Percentiles rank a stretch among this genome's conserved stretches.
phyloP scores from a whole-genome alignment of 2,329 filamentous ascomycete species.

The Diaporthe sp. region DNA sequence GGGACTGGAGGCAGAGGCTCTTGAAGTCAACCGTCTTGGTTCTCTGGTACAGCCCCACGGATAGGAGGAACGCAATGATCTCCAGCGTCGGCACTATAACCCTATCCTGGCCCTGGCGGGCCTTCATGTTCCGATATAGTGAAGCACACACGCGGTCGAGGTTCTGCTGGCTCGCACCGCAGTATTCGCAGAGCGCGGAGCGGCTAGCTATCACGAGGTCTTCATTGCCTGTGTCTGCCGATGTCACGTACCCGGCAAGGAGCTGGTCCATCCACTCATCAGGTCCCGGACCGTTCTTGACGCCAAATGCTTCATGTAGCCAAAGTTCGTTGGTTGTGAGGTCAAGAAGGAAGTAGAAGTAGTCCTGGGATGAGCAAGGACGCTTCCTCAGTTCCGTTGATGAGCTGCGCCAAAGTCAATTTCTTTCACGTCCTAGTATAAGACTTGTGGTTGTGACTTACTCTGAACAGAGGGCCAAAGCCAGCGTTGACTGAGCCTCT shows the following conservation, averaged over 20 bases:
- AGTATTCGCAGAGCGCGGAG: constrained; percentile 72
- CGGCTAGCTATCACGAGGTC: constrained; percentile 79
- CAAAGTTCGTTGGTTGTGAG: constrained; percentile 55
- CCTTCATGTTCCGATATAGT: constrained; percentile 68
- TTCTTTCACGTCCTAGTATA: background rate
- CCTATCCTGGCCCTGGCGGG: constrained; percentile 74
- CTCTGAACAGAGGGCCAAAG: constrained; percentile 60
- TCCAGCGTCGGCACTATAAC: constrained; percentile 83
- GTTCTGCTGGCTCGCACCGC: constrained; percentile 56
- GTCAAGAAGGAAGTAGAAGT: constrained; percentile 69
- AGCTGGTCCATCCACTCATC: constrained; percentile 65
- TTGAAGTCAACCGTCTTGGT: constrained; percentile 61
- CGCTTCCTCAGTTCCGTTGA: constrained; percentile 53
- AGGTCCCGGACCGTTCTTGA: constrained; percentile 51
- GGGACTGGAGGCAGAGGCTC: constrained; percentile 76
- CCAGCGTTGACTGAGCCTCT: constrained; percentile 71
- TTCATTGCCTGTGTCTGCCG: constrained; percentile 84
- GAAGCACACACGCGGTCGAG: constrained; percentile 63
- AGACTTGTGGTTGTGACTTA: constrained; percentile 50
- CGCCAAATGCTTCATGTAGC: constrained; percentile 55
- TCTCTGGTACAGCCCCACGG: constrained; percentile 66
- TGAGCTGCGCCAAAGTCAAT: constrained; percentile 50
- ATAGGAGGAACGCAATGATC: constrained; percentile 81
- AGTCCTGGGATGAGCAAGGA: constrained; percentile 70
- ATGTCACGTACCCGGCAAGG: constrained; percentile 78